Conservation (phyloP, 306 rosid genomes). For the Cucurbita maxima region DNA sequence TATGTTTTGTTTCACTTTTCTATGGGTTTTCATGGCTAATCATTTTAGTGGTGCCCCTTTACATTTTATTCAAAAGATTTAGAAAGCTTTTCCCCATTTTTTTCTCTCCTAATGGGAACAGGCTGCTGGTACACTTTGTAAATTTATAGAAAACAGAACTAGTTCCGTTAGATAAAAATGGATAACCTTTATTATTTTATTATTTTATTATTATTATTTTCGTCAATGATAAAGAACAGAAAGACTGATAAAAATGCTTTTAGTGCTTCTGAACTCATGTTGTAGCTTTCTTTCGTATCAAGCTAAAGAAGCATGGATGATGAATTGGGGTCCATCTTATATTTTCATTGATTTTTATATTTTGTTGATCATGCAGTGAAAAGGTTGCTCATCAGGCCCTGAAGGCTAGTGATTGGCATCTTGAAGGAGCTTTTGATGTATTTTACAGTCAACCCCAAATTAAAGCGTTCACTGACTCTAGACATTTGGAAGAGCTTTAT, state of each 20-base stretch:
- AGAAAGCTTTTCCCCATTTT: background rate
- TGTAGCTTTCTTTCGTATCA: background rate
- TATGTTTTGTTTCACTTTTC: background rate
- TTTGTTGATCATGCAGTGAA: constrained; percentile 42
- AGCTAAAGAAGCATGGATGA: background rate
- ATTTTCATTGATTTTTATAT: background rate
- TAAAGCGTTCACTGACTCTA: constrained; percentile 55
- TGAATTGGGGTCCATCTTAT: background rate
- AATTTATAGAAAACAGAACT: no score
- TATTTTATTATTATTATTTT: background rate
- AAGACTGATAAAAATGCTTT: background rate
- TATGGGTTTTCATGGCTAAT: background rate
- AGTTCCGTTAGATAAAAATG: no score
- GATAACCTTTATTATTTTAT: no score
- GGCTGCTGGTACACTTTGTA: no score
- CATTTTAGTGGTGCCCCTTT: background rate
- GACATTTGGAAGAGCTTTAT: constrained; percentile 93
- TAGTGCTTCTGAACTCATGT: background rate
- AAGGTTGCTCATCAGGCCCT: constrained; percentile 67
- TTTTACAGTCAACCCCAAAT: constrained; percentile 92
- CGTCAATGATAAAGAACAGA: background rate
- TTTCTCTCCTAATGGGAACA: no score
- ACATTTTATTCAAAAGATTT: background rate
- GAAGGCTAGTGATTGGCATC: constrained; percentile 93
- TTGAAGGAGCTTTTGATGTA: constrained; percentile 94